Conservation (phyloP, 176 grass and related monocot genomes). For the Musa acuminata region DNA sequence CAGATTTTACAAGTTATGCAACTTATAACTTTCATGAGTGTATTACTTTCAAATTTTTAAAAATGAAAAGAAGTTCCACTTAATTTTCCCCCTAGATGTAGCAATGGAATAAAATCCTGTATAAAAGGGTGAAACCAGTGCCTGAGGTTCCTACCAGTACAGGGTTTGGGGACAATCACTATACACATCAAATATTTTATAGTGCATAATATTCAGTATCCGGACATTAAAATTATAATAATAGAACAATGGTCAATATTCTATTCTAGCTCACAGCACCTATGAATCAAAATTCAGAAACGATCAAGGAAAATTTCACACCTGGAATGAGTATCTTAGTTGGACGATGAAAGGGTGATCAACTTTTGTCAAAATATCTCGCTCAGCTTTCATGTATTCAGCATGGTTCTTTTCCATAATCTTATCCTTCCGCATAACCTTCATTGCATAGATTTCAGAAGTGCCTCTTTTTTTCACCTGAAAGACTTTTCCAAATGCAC, state of each 20-base stretch:
- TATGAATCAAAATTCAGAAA: not conserved
- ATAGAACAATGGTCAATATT: not conserved
- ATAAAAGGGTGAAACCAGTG: too few relatives aligned
- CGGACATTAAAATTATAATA: not conserved
- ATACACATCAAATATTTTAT: too few relatives aligned
- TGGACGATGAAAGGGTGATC: conserved; percentile 97
- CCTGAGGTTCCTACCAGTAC: too few relatives aligned
- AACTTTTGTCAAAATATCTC: conserved; percentile 96
- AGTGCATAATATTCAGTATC: too few relatives aligned
- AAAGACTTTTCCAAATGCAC: conserved; percentile 95
- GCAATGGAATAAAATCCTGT: too few relatives aligned
- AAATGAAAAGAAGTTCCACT: too few relatives aligned
- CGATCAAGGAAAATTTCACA: conserved; percentile 12
- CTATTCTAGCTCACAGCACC: not conserved
- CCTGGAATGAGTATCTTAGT: conserved; percentile 97
- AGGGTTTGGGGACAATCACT: too few relatives aligned
- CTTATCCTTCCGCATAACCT: conserved; percentile 98
- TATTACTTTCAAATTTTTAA: too few relatives aligned
- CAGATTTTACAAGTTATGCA: not conserved
- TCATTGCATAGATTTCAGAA: conserved; percentile 99
- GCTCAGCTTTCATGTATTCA: conserved; percentile 98
- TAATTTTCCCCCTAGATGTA: too few relatives aligned
- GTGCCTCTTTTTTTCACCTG: conserved; percentile 91
- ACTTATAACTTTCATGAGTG: not conserved
- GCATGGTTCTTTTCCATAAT: conserved; percentile 97